Base-by-base conservation (phyloP, 345 rosid species). In the Gynandropsis gynandra region DNA sequence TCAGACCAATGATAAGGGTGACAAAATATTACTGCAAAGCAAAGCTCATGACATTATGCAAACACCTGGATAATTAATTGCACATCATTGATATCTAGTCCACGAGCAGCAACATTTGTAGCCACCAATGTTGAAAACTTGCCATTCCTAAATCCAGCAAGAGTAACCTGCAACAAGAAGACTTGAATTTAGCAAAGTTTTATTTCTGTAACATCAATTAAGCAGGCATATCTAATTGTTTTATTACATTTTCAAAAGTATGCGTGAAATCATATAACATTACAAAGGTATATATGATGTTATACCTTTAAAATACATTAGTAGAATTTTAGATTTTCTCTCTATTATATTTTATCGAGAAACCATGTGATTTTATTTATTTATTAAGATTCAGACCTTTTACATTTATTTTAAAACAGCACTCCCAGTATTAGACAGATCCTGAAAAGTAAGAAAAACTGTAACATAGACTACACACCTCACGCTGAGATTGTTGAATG, bases 21-120 rank as follows among this genome's bases (percentile, higher is more conserved):
- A 47, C 3, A 1, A 37, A 10, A 37, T 37, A 33, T 59, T 9
- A 14, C 8, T 39, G 10, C 16, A 15, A 54, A 47, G 20, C 18
- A 46, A 7, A 32, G 54, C 29, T 20, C 17, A 24, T 0, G n/a
- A 56, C 1, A n/a, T n/a, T n/a, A 29, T 18, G 31, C 43, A 35
- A 60, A 59, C 20, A 92, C 99, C 89, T 92, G 98, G 66, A 92
- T 87, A 58, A 92, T 81, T 67, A 92, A 66, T 70, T 92, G 97
- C 63, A 92, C 98, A 58, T 87, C 96, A 62, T 81, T 85, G 54
- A 92, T 87, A 67, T 92, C 97, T 74, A 92, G 69, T 21, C 97
- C 98, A n/a, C 96, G 76, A 49, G 96, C 97, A 8, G 98, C 98
- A 42, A 92, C 98, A 63, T 87, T 87, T 7, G 98, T 87, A 35